A percentile compares a stretch with the other conserved stretches of the same genome.
These are phyloP conservation scores for Phytophthora boehmeriae DNA, from an alignment of 352 stramenopile species.

Conservation along the genomic window DNA sequence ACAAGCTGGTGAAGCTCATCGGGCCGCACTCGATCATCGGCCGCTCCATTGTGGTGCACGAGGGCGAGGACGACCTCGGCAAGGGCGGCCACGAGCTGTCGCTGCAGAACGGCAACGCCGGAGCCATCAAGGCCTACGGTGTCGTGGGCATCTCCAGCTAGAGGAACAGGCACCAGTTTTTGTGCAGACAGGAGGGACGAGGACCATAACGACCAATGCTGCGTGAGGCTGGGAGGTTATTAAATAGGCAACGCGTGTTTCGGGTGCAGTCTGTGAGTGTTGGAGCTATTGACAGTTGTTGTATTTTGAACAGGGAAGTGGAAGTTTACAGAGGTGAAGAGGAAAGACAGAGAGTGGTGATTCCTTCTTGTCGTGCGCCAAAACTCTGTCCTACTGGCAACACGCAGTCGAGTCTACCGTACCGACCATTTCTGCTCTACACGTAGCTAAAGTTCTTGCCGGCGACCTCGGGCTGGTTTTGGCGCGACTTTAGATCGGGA, in stretches of 20 bases:
- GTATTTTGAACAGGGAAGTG: not conserved
- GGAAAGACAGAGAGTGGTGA: not conserved
- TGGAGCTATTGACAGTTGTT: not conserved
- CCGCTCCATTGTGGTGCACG: slow-evolving; percentile 94
- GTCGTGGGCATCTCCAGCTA: slow-evolving; percentile 93
- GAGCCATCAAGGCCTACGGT: slow-evolving; percentile 90
- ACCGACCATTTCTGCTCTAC: slow-evolving; percentile 1
- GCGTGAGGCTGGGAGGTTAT: slow-evolving; percentile 14
- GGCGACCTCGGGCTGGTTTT: slow-evolving; percentile 24
- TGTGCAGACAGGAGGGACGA: not conserved
- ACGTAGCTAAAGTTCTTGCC: slow-evolving; percentile 23
- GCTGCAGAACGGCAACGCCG: slow-evolving; percentile 96
- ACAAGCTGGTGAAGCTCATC: slow-evolving; percentile 97
- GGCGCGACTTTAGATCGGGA: slow-evolving; percentile 18
- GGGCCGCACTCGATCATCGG: slow-evolving; percentile 98
- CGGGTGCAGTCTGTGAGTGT: slow-evolving; percentile 12
- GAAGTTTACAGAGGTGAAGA: not conserved
- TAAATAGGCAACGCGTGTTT: slow-evolving; percentile 34
- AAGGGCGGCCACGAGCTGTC: slow-evolving; percentile 97
- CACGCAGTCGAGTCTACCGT: slow-evolving; percentile 8
- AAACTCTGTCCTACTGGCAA: not conserved
- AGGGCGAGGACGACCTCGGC: slow-evolving; percentile 96
- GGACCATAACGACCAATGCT: not conserved
- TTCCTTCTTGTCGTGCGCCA: not conserved
- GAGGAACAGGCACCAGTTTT: slow-evolving; percentile 9